Conservation (phyloP, 768 basidiomycete genomes). For the Calocybe indica region DNA sequence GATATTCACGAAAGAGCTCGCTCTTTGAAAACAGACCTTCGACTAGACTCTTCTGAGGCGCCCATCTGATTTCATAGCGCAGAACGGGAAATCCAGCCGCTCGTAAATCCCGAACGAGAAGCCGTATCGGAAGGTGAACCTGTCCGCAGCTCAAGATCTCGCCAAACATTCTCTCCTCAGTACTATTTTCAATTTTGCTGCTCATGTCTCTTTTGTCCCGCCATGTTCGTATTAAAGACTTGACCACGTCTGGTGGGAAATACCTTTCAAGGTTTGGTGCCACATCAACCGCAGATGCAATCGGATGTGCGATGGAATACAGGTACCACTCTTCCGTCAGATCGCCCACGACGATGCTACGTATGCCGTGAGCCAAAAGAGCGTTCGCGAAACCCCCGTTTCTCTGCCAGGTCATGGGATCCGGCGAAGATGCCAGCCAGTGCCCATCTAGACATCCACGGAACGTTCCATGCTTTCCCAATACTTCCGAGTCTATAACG, state of each 20-base stretch:
- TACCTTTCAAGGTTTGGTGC: slow-evolving; percentile 55
- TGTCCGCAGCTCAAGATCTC: slow-evolving; percentile 56
- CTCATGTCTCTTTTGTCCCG: slow-evolving; percentile 21
- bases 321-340: slow-evolving; percentile 74
- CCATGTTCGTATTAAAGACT: slow-evolving; percentile 40
- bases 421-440: slow-evolving; percentile 49
- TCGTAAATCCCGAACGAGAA: slow-evolving; percentile 57
- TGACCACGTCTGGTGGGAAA: slow-evolving; percentile 44
- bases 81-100: slow-evolving; percentile 54
- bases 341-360: slow-evolving; percentile 60
- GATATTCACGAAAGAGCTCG: not conserved
- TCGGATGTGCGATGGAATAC: slow-evolving; percentile 65
- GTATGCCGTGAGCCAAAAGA: slow-evolving; percentile 52
- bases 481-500: slow-evolving; percentile 50
- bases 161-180: slow-evolving; percentile 40
- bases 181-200: slow-evolving; percentile 30
- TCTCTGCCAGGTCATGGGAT: slow-evolving; percentile 65
- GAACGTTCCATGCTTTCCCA: slow-evolving; percentile 61
- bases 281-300: slow-evolving; percentile 43
- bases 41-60: slow-evolving; percentile 51
- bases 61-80: slow-evolving; percentile 67
- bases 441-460: slow-evolving; percentile 56
- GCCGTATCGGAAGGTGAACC: slow-evolving; percentile 61
- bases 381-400: slow-evolving; percentile 50
- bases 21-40: slow-evolving; percentile 31